Conservation (phyloP, 1,139 yeast species). For the Trichomonascaceae sp. region DNA sequence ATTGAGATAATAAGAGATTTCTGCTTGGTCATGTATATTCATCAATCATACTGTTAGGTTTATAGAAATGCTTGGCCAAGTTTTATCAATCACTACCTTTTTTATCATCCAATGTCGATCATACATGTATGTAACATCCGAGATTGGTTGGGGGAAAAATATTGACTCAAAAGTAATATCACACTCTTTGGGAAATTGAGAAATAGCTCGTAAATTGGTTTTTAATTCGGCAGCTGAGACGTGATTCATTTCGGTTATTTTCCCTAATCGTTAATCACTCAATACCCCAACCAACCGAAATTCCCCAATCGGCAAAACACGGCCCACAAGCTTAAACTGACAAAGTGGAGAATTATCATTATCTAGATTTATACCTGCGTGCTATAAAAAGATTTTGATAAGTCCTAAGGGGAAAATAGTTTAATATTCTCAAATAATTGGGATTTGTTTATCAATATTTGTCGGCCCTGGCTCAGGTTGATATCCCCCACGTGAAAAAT, state of each 20-base stretch:
- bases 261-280: not conserved
- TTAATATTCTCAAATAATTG: not conserved
- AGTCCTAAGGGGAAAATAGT: not conserved
- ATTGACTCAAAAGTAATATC: not conserved
- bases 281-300: not conserved
- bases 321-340: not conserved
- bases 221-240: not conserved
- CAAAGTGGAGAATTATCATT: not conserved
- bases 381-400: not conserved
- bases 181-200: not conserved
- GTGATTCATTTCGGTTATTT: not conserved
- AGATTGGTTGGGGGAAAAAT: not conserved
- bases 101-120: not conserved
- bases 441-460: not conserved
- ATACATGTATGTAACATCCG: not conserved
- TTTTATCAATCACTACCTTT: not conserved
- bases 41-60: not conserved
- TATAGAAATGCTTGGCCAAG: not conserved
- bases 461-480: too few species aligned
- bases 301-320: not conserved
- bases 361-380: not conserved
- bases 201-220: not conserved
- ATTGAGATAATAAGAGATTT: not conserved
- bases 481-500: not conserved
- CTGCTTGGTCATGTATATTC: too few species aligned